phyloP scores from a whole-genome alignment of 2,329 filamentous ascomycete genomes.

The Stachybotrys echinatus region DNA sequence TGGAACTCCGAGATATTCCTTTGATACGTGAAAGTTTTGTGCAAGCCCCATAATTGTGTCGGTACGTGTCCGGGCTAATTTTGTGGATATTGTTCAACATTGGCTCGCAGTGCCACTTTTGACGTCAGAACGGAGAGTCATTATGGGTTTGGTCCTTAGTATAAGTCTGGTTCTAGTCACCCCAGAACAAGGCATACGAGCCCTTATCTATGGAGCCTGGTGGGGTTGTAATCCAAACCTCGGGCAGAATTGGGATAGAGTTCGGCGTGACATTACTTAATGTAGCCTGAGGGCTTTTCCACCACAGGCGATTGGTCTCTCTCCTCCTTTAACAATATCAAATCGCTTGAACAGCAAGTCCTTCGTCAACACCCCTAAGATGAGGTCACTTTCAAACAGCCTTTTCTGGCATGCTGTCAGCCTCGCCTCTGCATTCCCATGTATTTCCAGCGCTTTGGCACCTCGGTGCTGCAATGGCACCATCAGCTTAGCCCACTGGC shows the following conservation, averaged over 20 bases:
- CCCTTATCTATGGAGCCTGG: not conserved
- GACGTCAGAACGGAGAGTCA: not conserved
- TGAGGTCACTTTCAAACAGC: not conserved
- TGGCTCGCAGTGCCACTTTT: not conserved
- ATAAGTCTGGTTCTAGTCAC: not conserved
- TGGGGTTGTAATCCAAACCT: not conserved
- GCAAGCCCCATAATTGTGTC: no score
- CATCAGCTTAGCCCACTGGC: conserved; percentile 26
- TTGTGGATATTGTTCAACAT: no score
- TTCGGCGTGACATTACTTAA: not conserved
- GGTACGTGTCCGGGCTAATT: no score
- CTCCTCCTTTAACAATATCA: not conserved
- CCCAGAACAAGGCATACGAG: not conserved
- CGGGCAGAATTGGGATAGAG: not conserved
- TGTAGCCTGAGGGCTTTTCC: not conserved
- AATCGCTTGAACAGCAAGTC: not conserved
- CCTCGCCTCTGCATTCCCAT: not conserved
- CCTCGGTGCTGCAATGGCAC: not conserved
- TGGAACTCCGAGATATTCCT: no score
- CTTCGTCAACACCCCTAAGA: not conserved
- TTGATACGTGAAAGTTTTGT: no score
- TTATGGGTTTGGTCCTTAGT: not conserved
- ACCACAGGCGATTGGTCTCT: not conserved
- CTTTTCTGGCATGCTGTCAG: not conserved
- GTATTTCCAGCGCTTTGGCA: not conserved